Evolutionary conservation across 306 rosid genomes (phyloP).

Genomic region (Inga leiocalycina): DNA sequence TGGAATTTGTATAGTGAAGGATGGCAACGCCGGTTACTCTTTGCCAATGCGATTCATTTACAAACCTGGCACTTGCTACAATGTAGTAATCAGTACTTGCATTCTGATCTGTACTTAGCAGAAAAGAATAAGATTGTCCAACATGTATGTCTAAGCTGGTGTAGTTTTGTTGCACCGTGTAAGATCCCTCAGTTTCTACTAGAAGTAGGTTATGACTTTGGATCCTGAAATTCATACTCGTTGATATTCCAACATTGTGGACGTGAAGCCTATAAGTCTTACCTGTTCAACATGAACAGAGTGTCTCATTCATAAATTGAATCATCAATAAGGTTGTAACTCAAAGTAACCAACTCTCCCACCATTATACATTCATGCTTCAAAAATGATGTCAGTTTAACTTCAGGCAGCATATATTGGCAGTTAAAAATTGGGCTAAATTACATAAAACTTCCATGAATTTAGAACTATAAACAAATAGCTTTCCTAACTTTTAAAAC

Average conservation of each 20-base stretch:
- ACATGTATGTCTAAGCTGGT: conserved; percentile 95
- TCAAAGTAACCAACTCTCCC: not conserved
- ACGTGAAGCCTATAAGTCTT: conserved; percentile 87
- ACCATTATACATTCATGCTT: not conserved
- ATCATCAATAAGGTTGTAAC: not conserved
- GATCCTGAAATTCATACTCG: conserved; percentile 93
- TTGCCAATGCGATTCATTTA: conserved; percentile 79
- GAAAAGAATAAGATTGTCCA: conserved; percentile 94
- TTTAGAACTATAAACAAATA: too few species aligned
- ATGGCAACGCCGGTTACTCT: conserved; percentile 92
- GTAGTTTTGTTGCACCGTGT: conserved; percentile 92
- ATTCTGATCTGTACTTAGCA: conserved; percentile 83
- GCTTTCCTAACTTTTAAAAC: too few species aligned
- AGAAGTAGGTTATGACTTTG: conserved; percentile 91
- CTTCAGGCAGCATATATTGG: not conserved
- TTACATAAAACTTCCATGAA: too few species aligned
- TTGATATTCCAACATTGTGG: conserved; percentile 91
- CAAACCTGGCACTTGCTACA: conserved; percentile 94
- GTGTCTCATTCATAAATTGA: not conserved
- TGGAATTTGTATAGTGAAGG: conserved; percentile 83
- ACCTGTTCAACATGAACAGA: conserved; percentile 57
- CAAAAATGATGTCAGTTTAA: not conserved
- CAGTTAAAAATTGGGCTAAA: not conserved
- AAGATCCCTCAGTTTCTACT: conserved; percentile 92
- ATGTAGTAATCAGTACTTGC: conserved; percentile 95